Conservation (phyloP, 2,329 filamentous ascomycete species). For the Tolypocladium inflatum region DNA sequence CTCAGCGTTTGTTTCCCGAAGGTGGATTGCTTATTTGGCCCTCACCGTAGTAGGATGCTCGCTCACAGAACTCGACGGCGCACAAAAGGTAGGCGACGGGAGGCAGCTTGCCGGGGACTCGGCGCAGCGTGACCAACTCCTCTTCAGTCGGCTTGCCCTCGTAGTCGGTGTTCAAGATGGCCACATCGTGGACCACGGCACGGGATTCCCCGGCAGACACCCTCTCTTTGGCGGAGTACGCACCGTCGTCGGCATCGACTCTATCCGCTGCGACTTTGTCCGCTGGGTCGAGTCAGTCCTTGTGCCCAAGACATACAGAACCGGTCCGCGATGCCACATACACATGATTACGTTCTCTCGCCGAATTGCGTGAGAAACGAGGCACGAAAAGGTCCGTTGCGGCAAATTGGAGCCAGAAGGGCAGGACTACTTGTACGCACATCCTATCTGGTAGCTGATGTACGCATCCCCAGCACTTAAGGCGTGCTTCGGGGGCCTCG, state of each 20-base stretch:
- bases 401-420: neutral
- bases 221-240: neutral
- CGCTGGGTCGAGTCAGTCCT: neutral
- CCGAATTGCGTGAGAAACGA: neutral
- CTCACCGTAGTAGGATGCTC: constrained; percentile 51
- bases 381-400: neutral
- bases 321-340: neutral
- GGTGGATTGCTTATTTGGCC: neutral
- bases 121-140: constrained; percentile 40
- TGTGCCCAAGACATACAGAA: neutral
- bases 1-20: neutral
- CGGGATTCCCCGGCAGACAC: neutral
- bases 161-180: constrained; percentile 10
- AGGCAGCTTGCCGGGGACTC: constrained; percentile 42
- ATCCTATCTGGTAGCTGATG: neutral
- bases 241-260: neutral
- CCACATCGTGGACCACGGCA: constrained; percentile 2
- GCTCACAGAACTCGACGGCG: constrained; percentile 49
- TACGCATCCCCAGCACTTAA: neutral
- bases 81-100: constrained; percentile 46
- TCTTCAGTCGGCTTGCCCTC: constrained; percentile 42
- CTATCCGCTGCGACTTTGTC: neutral
- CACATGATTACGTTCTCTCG: neutral
- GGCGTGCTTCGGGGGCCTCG: neutral
- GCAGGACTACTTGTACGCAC: neutral